Conservation (phyloP, 2,329 filamentous ascomycete genomes). For the Cordyceps javanica region DNA sequence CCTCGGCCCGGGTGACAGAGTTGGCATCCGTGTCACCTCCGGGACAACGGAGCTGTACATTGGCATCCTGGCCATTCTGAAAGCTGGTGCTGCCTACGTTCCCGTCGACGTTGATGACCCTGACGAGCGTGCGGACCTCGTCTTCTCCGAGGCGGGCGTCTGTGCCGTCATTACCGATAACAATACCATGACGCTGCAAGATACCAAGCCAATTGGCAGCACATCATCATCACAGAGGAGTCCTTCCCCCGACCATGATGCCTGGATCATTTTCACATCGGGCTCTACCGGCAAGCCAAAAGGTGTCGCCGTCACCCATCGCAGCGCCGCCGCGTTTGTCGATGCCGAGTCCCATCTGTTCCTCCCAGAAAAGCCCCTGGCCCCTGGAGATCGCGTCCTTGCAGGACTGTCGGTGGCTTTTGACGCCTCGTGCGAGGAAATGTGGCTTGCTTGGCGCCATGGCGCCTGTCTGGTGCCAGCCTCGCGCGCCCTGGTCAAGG, state of each 20-base stretch:
- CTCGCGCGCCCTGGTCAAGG: slow-evolving; percentile 18
- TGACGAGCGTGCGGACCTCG: slow-evolving; percentile 17
- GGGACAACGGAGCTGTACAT: slow-evolving; percentile 18
- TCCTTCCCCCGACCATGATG: slow-evolving; percentile 16
- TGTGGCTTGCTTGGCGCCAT: slow-evolving; percentile 21
- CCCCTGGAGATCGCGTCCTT: slow-evolving; percentile 19
- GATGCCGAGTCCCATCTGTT: slow-evolving; percentile 19
- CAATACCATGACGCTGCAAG: slow-evolving; percentile 13
- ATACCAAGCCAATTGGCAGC: neutral
- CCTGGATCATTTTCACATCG: slow-evolving; percentile 21
- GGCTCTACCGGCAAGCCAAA: slow-evolving; percentile 18
- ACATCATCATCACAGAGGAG: neutral
- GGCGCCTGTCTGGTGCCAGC: slow-evolving; percentile 19
- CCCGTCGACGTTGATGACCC: slow-evolving; percentile 20
- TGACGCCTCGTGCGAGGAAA: slow-evolving; percentile 20
- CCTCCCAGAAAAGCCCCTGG: slow-evolving; percentile 16
- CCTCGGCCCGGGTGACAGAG: slow-evolving; percentile 15
- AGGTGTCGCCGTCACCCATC: slow-evolving; percentile 20
- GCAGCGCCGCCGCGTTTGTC: slow-evolving; percentile 21
- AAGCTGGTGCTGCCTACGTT: slow-evolving; percentile 18
- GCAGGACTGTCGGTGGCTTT: slow-evolving; percentile 19
- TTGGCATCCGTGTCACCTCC: slow-evolving; percentile 18
- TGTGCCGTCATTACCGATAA: slow-evolving; percentile 16
- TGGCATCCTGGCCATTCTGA: slow-evolving; percentile 17
- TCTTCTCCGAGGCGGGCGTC: slow-evolving; percentile 17